Percentiles rank a stretch among this genome's conserved stretches.
These are phyloP conservation scores for Alternaria panax DNA, from an alignment of 2,329 filamentous ascomycete genomes.

Conservation along the genomic window DNA sequence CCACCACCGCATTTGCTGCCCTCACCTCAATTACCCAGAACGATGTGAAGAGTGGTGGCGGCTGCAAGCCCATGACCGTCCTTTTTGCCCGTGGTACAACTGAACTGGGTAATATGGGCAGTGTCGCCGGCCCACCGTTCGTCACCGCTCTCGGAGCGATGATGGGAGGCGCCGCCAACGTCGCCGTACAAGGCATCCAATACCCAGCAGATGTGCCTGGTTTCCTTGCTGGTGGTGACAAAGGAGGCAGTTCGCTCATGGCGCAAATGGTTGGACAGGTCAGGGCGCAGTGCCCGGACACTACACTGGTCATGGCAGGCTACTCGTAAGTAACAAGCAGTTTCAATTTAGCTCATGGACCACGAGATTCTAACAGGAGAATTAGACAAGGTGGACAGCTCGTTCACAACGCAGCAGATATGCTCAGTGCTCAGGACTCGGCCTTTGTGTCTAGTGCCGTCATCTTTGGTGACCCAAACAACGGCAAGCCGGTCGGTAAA, in stretches of 20 bases:
- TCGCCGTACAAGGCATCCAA: conserved; percentile 63
- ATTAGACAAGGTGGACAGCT: conserved; percentile 51
- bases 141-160: conserved; percentile 54
- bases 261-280: conserved; percentile 51
- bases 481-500: conserved; percentile 43
- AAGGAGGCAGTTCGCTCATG: conserved; percentile 55
- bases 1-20: conserved; percentile 23
- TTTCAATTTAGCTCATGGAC: not conserved
- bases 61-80: conserved; percentile 59
- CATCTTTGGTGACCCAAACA: conserved; percentile 51
- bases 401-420: conserved; percentile 56
- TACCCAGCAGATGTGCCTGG: conserved; percentile 59
- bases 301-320: conserved; percentile 57
- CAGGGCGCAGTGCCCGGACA: conserved; percentile 54
- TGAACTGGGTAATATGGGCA: conserved; percentile 62
- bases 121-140: conserved; percentile 59
- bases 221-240: conserved; percentile 58
- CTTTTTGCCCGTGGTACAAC: conserved; percentile 66
- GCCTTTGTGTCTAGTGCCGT: conserved; percentile 39
- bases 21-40: conserved; percentile 35
- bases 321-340: conserved; percentile 52
- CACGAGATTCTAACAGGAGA: not conserved
- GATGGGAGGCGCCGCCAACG: conserved; percentile 50
- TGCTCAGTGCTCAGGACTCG: conserved; percentile 33
- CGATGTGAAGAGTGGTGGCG: conserved; percentile 37